Evolutionary conservation across 495 filamentous ascomycete species (phyloP).

Genomic region (Trichoderma orchidacearum): DNA sequence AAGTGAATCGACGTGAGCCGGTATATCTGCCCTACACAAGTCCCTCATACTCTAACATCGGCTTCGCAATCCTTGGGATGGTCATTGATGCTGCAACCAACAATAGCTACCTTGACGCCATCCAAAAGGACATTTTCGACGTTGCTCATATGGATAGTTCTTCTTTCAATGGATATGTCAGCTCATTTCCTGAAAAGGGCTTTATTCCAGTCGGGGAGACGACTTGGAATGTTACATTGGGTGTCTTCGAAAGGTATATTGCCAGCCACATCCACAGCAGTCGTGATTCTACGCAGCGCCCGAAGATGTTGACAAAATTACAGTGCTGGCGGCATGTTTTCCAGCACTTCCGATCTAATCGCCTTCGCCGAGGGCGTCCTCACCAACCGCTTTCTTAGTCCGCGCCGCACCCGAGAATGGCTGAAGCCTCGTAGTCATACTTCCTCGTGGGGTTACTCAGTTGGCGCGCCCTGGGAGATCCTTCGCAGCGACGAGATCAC

Average conservation of each 20-base stretch:
- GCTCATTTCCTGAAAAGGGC: slow-evolving; percentile 15
- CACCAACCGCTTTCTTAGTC: slow-evolving; percentile 25
- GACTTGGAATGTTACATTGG: slow-evolving; percentile 27
- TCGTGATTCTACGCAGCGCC: too few relatives aligned
- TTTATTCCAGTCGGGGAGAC: slow-evolving; percentile 21
- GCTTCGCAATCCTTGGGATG: slow-evolving; percentile 21
- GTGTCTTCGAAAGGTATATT: slow-evolving; percentile 31
- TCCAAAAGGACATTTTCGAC: slow-evolving; percentile 18
- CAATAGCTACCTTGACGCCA: slow-evolving; percentile 13
- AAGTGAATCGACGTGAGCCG: slow-evolving; percentile 19
- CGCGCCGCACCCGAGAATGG: slow-evolving; percentile 35
- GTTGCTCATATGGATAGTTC: slow-evolving; percentile 28
- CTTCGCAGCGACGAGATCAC: slow-evolving; percentile 18
- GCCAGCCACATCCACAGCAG: neutral
- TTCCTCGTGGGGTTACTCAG: slow-evolving; percentile 20
- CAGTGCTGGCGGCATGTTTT: slow-evolving; percentile 35
- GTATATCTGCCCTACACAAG: slow-evolving; percentile 20
- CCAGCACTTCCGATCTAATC: slow-evolving; percentile 37
- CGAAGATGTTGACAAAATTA: neutral
- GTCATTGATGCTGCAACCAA: slow-evolving; percentile 23
- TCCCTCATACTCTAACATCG: slow-evolving; percentile 28
- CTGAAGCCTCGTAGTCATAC: slow-evolving; percentile 38
- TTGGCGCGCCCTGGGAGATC: slow-evolving; percentile 48
- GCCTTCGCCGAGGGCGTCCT: slow-evolving; percentile 36
- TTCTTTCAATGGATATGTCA: slow-evolving; percentile 16